Base-by-base conservation (phyloP, 768 basidiomycete genomes). In the Favolaschia claudopus region DNA sequence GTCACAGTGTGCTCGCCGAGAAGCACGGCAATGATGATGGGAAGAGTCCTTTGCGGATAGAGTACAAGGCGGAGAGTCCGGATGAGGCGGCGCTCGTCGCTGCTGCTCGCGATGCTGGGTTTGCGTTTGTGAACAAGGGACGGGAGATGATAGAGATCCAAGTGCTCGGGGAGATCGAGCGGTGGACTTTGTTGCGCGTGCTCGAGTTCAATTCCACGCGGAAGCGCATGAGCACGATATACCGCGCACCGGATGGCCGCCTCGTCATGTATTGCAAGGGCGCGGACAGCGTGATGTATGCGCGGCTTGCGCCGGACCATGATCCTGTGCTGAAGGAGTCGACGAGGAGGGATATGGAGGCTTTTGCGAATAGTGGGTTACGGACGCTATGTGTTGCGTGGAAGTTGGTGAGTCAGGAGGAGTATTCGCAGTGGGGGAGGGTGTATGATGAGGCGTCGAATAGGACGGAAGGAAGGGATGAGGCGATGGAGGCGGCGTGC, bases 51-150 rank as follows among this genome's bases (percentile, higher is more conserved):
- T 85, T 82, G 69, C 70, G 77, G 9, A 70, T 96, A 53, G 85
- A 90, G 57, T 99, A 98, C 81, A 99, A 98, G 75, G 96, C 96
- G 5, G 96, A 99, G 76, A 93, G 91, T 4, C 96, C 95, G 0
- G 95, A 98, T 69, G 96, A 98, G 71, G 93, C 95, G 20, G 96
- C 96, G 13, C 82, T 99, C 31, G 96, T 99, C 9, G 89, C 84
- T 28, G 94, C 92, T 9, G 96, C 96, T 15, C 82, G 96, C 33
- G 96, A 99, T 70, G 89, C 89, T 5, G 96, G 96, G 0, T 99
- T 97, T 72, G 91, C 93, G 1, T 99, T 97, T 75, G 74, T 97
- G 38, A 82, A 80, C 64, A 89, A 88, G 72, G 80, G 83, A 32
- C 91, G 89, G 73, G 88, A 91, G 37, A 76, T 77, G 14, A 74